A percentile compares a stretch with the other conserved stretches of the same genome.
Conservation (phyloP, 2,329 filamentous ascomycete species). For the Phaeosphaeriaceae sp. region DNA sequence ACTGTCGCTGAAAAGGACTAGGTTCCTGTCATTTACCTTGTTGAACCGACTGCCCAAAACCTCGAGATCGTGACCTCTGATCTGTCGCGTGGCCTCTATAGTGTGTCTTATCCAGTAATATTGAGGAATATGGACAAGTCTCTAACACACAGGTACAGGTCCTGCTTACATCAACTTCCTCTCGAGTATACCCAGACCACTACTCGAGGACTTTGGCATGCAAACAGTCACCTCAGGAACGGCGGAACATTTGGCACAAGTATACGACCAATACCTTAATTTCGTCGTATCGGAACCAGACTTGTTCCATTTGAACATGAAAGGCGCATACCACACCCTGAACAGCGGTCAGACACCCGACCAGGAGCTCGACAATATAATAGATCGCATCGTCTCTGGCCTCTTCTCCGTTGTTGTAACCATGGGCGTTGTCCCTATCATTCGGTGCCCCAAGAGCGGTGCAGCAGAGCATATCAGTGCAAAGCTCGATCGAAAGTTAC, state of each 20-base stretch:
- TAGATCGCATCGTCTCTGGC: constrained; percentile 92
- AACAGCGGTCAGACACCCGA: constrained; percentile 93
- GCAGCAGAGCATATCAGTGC: constrained; percentile 93
- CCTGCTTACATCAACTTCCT: constrained; percentile 97
- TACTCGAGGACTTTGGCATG: constrained; percentile 92
- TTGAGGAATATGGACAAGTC: neutral
- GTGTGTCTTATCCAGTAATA: neutral
- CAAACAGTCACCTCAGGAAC: constrained; percentile 85
- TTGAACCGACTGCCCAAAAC: constrained; percentile 85
- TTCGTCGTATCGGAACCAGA: constrained; percentile 96
- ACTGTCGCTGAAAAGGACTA: constrained; percentile 18
- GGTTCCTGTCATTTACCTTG: constrained; percentile 85
- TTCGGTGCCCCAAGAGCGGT: constrained; percentile 89
- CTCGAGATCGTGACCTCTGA: constrained; percentile 83
- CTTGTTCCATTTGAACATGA: constrained; percentile 91
- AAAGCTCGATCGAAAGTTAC: constrained; percentile 91
- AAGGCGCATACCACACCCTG: constrained; percentile 94
- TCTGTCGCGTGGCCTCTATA: constrained; percentile 83
- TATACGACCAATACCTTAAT: constrained; percentile 97
- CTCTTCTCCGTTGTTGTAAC: constrained; percentile 99
- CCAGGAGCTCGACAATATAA: constrained; percentile 82
- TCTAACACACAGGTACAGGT: constrained; percentile 49
- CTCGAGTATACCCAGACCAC: constrained; percentile 84
- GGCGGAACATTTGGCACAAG: constrained; percentile 86
- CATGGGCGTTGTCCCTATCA: constrained; percentile 97